Base-by-base conservation (phyloP, 1,139 yeast genomes). In the Pichia sp. region DNA sequence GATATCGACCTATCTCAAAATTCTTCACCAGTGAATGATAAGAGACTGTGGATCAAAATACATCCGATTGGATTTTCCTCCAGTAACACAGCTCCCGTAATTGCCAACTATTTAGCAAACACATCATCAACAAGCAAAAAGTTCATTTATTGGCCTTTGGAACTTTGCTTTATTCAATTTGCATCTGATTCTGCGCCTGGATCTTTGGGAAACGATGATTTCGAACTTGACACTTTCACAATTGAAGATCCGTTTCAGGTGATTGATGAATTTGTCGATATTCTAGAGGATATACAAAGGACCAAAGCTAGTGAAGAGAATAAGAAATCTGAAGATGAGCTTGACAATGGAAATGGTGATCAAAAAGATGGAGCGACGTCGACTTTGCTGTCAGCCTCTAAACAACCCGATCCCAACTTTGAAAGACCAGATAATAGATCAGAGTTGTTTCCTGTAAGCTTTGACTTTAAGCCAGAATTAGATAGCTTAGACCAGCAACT, bases 61-160 rank as follows among this genome's bases (percentile, higher is more conserved):
- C 75, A 84, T 8, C 92, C 93, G 2, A 83, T 85, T 61, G 67
- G 86, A 53, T 80, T 78, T 58, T 90, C 85, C 65, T 73, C 85
- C 57, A 85, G 83, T 67, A 87, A 85, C 41, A 79, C 82, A 59
- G 83, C 90, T 0, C 84, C 90, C 0, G 75, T 75, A n/a, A 76
- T 86, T 2, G 73, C 90, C 10, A 74, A 76, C 40, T 86, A 71
- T 58, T 63, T 64, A 29, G 64, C 65, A 30, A 50, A 59, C 68
- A 62, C 72, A 75, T 4, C 82, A 77, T 55, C 62, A 1, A 77
- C 76, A 11, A 82, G 82, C 62, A 75, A 75, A 41, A 83, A 84
- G 63, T 81, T 74, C 56, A 79, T 87, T 1, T 69, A 82, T 50
- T 87, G 95, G 95, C 95, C 95, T 0, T 72, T 85, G 68, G 79